These are phyloP conservation scores for Backusella mclennaniae DNA, from an alignment of 192 early-diverging fungal species.

Conservation along the genomic window DNA sequence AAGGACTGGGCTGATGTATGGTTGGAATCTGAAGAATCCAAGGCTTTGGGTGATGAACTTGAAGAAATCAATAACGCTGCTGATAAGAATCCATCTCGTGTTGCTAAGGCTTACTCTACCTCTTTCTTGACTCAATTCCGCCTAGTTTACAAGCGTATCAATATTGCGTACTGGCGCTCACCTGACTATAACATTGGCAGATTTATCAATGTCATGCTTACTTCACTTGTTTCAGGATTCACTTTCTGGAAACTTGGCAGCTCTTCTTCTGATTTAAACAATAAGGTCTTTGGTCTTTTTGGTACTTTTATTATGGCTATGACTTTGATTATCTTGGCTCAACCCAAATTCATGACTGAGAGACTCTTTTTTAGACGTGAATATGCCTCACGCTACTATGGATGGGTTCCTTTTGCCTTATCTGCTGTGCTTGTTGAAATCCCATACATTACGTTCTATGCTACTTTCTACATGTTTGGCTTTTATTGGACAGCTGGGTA, in stretches of 20 bases:
- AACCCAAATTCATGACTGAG: conserved; percentile 68
- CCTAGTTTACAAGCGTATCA: conserved; percentile 63
- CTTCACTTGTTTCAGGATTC: conserved; percentile 65
- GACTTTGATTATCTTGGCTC: conserved; percentile 64
- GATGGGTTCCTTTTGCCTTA: conserved; percentile 62
- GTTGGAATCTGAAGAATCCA: conserved; percentile 55
- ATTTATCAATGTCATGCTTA: conserved; percentile 54
- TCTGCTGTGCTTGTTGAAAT: conserved; percentile 66
- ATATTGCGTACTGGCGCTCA: conserved; percentile 66
- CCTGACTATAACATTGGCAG: conserved; percentile 77
- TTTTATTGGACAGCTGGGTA: conserved; percentile 77
- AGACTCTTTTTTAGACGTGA: conserved; percentile 70
- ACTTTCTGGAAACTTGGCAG: conserved; percentile 64
- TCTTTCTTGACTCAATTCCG: conserved; percentile 45
- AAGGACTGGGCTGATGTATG: conserved; percentile 77
- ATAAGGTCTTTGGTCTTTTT: conserved; percentile 72
- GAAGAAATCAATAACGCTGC: conserved; percentile 41
- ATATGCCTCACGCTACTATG: conserved; percentile 63
- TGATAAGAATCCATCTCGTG: conserved; percentile 30
- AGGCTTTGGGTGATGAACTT: conserved; percentile 44
- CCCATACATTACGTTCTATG: conserved; percentile 62
- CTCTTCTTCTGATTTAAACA: conserved; percentile 64
- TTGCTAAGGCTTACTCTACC: conserved; percentile 46
- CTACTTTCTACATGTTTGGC: conserved; percentile 62
- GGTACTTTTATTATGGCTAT: conserved; percentile 62